These are phyloP conservation scores for Tagetes patula DNA, from an alignment of 129 eudicot species.

Conservation along the genomic window DNA sequence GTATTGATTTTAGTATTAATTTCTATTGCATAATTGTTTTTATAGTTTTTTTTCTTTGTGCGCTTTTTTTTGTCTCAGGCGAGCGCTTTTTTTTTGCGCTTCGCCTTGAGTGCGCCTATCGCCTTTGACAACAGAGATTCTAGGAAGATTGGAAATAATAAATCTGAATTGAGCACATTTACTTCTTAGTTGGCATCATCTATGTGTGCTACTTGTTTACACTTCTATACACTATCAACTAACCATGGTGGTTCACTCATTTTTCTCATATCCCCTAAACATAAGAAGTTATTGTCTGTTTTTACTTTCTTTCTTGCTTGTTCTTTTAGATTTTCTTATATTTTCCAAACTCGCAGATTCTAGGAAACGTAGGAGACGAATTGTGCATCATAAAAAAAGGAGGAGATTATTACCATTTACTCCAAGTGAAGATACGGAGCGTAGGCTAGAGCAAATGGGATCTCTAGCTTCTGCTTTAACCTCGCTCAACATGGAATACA, in stretches of 20 bases:
- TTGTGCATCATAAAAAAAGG: conserved; percentile 38
- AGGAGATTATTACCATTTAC: conserved; percentile 34
- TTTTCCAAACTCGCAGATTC: conserved; percentile 29
- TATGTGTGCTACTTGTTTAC: background rate
- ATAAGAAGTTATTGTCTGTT: background rate
- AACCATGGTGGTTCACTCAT: background rate
- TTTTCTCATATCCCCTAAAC: conserved; percentile 21
- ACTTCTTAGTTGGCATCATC: conserved; percentile 2
- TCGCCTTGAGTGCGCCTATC: too few species aligned
- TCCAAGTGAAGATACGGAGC: conserved; percentile 34
- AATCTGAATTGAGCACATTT: conserved; percentile 2
- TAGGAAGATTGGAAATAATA: conserved; percentile 14
- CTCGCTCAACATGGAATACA: conserved; percentile 42
- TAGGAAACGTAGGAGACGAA: conserved; percentile 40
- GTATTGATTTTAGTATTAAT: too few species aligned
- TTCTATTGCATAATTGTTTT: too few species aligned
- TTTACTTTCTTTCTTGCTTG: background rate
- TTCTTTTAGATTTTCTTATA: background rate
- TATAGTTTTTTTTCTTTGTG: too few species aligned
- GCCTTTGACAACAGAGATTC: background rate
- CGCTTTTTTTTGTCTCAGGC: too few species aligned
- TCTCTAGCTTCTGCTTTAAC: conserved; percentile 82
- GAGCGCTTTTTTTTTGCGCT: too few species aligned
- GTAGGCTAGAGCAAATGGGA: conserved; percentile 68
- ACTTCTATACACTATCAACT: conserved; percentile 8